Evolutionary conservation across 2,329 filamentous ascomycete species (phyloP), one percentile per base, ranked within the genome.

Genomic region (Chaetomium sp.): DNA sequence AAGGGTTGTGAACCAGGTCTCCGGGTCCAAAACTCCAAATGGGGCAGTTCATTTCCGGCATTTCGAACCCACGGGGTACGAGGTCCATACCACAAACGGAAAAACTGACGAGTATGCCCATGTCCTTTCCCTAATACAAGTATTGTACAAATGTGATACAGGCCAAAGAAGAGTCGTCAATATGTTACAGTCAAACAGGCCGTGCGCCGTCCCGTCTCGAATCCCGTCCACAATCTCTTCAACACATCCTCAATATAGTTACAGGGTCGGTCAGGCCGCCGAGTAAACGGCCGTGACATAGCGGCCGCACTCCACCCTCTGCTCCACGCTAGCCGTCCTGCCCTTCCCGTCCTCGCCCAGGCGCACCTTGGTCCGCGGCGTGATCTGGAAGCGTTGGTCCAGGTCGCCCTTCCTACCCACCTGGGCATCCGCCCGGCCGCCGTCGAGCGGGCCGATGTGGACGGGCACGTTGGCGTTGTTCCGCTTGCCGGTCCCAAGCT

Each of bases 401-500:
- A n/a, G n/a, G n/a, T 92, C 90, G 66, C 83, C 76, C 38, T 73
- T 84, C 61, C 87, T 83, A 9, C 85, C 83, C 67, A 85, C 83
- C 71, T 85, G 82, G 65, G 83, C 82, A 70, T 89, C 89, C 0
- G 82, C 84, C 56, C 74, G 70, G 4, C 73, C 74, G 13, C 84
- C 84, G 53, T 96, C 92, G 50, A 94, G 77, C 16, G 92, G 90
- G 35, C 87, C 86, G 60, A 97, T 92, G 74, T 97, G 94, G 1
- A 83, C 82, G 1, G 95, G 95, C 13, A 84, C 82, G 60, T 86
- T 85, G 10, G 90, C 74, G 73, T 98, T 98, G 72, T 87, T 95
- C 67, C 94, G 82, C 81, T 90, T 96, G 31, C 95, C 93, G 0
- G 90, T 97, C 13, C 95, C 95, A 29, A 99, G 85, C 78, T 99